Conservation (phyloP, 2,329 filamentous ascomycete species). For the Apiospora arundinis region DNA sequence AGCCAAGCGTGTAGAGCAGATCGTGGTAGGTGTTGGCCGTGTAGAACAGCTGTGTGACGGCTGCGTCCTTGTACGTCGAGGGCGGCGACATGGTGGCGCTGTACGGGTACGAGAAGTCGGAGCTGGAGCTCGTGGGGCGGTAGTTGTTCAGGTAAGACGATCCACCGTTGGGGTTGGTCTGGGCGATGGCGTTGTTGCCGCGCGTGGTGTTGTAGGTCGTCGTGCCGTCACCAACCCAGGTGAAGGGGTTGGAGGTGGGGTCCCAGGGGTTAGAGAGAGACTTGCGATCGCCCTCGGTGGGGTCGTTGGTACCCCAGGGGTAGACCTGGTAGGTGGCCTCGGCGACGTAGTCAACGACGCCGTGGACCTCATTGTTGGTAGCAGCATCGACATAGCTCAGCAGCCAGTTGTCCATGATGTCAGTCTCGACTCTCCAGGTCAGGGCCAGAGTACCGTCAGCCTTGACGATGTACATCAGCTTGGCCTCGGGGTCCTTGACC, state of each 20-base stretch:
- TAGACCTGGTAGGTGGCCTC: conserved; percentile 62
- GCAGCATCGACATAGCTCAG: conserved; percentile 62
- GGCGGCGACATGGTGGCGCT: conserved; percentile 42
- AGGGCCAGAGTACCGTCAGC: conserved; percentile 53
- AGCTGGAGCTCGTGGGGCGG: conserved; percentile 50
- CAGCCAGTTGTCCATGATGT: conserved; percentile 63
- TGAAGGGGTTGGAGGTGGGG: conserved; percentile 53
- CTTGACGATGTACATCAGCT: conserved; percentile 61
- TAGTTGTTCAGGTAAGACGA: conserved; percentile 54
- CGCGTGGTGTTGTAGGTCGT: conserved; percentile 57
- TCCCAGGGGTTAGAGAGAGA: conserved; percentile 57
- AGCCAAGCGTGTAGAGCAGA: conserved; percentile 62
- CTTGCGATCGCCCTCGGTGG: conserved; percentile 52
- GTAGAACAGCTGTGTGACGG: conserved; percentile 66
- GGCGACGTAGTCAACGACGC: conserved; percentile 63
- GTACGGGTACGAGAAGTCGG: conserved; percentile 57
- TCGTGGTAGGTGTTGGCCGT: conserved; percentile 66
- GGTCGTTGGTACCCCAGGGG: conserved; percentile 62
- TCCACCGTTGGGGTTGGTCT: conserved; percentile 55
- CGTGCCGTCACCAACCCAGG: conserved; percentile 57
- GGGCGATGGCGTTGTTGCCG: conserved; percentile 65
- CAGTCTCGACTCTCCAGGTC: conserved; percentile 65
- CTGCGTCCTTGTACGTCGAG: conserved; percentile 56
- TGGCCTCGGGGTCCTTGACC: conserved; percentile 58
- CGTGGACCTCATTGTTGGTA: conserved; percentile 53